A percentile compares a stretch with the other conserved stretches of the same genome.
Conservation (phyloP, 202 grass and related monocot species). For the Carex arenaria region DNA sequence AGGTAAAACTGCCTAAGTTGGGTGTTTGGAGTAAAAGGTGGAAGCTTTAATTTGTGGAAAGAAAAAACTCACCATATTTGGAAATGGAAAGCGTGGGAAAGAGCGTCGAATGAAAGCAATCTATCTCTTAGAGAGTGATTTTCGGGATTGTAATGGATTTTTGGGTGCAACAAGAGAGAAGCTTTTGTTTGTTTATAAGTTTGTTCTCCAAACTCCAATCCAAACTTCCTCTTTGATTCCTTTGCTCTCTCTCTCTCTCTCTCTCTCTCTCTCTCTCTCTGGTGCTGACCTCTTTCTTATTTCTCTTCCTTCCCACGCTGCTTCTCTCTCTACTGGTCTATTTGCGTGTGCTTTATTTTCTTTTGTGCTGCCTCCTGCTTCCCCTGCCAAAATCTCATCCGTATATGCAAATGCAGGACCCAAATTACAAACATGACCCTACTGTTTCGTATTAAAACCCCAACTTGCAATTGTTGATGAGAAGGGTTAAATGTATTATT, state of each 20-base stretch:
- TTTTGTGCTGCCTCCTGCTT: conserved; percentile 25
- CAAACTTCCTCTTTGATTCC: conserved; percentile 5
- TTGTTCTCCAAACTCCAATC: neutral
- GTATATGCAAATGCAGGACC: neutral
- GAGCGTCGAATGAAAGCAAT: conserved; percentile 11
- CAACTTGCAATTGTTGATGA: conserved; percentile 27
- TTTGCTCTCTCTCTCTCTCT: neutral
- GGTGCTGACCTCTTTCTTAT: conserved; percentile 11
- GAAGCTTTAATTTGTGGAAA: neutral
- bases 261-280: too few species aligned
- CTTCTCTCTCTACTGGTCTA: neutral
- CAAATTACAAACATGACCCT: conserved; percentile 25
- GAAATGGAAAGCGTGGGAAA: conserved; percentile 19
- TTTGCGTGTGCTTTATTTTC: conserved; percentile 2
- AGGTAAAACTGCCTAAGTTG: conserved; percentile 8
- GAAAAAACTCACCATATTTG: conserved; percentile 24
- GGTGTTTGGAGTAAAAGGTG: neutral
- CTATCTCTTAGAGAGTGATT: conserved; percentile 12
- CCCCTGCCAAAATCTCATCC: conserved; percentile 21
- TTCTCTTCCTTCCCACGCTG: conserved; percentile 7
- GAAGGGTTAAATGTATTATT: too few species aligned
- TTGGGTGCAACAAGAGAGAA: neutral
- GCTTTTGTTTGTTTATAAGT: neutral
- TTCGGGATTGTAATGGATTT: conserved; percentile 31
- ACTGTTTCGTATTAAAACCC: neutral